Evolutionary conservation across 2,329 filamentous ascomycete species (phyloP).

Genomic region (Ophioceras dolichostomum): DNA sequence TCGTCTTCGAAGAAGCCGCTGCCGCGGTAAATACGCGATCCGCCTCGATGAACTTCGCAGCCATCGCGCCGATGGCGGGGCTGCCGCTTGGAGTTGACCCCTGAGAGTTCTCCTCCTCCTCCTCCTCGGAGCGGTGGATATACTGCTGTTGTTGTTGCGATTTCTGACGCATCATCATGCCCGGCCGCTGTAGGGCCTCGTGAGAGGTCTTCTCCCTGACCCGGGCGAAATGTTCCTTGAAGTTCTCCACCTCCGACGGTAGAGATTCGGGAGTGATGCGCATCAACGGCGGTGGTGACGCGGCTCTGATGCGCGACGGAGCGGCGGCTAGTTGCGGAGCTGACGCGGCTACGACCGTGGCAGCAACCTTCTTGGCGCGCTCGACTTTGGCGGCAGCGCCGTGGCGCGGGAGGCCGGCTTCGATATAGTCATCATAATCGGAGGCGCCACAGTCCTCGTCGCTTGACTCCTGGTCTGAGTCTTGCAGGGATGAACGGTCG

Average conservation of each 20-base stretch:
- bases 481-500: neutral
- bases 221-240: slow-evolving; percentile 1
- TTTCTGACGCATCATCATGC: neutral
- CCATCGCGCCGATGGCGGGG: slow-evolving; percentile 31
- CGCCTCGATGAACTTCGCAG: slow-evolving; percentile 33
- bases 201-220: neutral
- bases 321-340: no score
- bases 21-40: slow-evolving; percentile 16
- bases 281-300: slow-evolving; percentile 1
- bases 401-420: slow-evolving; percentile 4
- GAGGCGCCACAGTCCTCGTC: slow-evolving; percentile 8
- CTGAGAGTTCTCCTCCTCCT: slow-evolving; percentile 20
- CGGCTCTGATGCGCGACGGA: neutral
- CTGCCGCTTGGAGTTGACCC: slow-evolving; percentile 19
- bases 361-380: slow-evolving; percentile 3
- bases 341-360: neutral
- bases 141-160: neutral
- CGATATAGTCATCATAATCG: slow-evolving; percentile 4
- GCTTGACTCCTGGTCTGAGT: slow-evolving; percentile 1
- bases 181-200: neutral
- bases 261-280: neutral
- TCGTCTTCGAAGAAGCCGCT: no score
- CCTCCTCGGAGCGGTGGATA: neutral
- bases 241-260: slow-evolving; percentile 1
- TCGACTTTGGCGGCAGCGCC: neutral